Evolutionary conservation across 192 early-diverging fungal genomes (phyloP).

Genomic region (Coemansia sp.): DNA sequence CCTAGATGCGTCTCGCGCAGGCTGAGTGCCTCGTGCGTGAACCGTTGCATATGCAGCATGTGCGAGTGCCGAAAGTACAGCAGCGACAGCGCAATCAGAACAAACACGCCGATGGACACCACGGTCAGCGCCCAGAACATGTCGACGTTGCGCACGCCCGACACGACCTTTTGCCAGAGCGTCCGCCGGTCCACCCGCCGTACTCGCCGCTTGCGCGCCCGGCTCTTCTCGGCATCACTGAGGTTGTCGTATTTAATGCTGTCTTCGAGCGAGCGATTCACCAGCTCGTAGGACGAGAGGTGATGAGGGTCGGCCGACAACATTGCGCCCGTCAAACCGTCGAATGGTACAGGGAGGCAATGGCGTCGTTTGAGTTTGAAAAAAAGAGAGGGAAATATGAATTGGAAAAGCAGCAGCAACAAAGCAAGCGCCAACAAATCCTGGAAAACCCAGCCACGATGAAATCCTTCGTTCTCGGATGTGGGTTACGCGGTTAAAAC

Average conservation of each 20-base stretch:
- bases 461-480: background rate
- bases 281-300: conserved; percentile 50
- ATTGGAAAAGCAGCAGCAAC: background rate
- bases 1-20: conserved; percentile 19
- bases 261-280: conserved; percentile 38
- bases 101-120: conserved; percentile 28
- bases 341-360: no score
- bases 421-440: background rate
- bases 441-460: background rate
- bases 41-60: conserved; percentile 35
- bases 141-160: conserved; percentile 22
- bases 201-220: conserved; percentile 40
- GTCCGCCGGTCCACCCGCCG: conserved; percentile 19
- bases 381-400: background rate
- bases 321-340: no score
- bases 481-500: conserved; percentile 54
- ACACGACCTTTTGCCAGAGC: conserved; percentile 13
- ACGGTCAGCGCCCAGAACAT: conserved; percentile 46
- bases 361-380: no score
- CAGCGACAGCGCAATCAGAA: conserved; percentile 37
- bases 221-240: conserved; percentile 49
- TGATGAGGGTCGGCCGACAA: no score
- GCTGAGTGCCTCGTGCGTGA: conserved; percentile 37
- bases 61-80: conserved; percentile 46
- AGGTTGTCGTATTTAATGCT: conserved; percentile 50